Evolutionary conservation across 306 rosid genomes (phyloP).

Genomic region (Rosa persica): DNA sequence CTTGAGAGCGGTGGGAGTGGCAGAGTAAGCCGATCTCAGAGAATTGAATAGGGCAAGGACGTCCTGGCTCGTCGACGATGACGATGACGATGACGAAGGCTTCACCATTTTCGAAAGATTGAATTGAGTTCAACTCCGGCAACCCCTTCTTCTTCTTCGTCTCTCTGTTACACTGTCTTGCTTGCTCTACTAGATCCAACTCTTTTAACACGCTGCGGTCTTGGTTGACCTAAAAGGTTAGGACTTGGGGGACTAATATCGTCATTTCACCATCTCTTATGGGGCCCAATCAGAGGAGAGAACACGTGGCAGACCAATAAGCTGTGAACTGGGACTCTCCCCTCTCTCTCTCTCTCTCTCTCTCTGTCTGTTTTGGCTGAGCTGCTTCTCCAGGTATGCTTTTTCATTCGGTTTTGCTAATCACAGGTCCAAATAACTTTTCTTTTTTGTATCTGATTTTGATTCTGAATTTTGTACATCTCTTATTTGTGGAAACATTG

Average conservation of each 20-base stretch:
- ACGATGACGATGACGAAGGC: not conserved
- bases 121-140: not conserved
- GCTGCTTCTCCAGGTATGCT: not conserved
- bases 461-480: no score
- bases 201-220: not conserved
- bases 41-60: slow-evolving; percentile 63
- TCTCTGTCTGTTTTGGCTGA: not conserved
- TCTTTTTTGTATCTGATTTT: not conserved
- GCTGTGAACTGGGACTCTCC: no score
- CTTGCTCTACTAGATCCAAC: not conserved
- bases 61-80: slow-evolving; percentile 51
- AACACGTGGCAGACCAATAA: not conserved
- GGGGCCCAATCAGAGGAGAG: not conserved
- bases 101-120: slow-evolving; percentile 10
- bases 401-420: not conserved
- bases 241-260: not conserved
- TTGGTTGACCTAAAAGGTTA: not conserved
- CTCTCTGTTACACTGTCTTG: not conserved
- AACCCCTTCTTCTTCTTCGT: not conserved
- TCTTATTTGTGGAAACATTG: no score
- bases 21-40: slow-evolving; percentile 75
- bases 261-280: not conserved
- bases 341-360: no score
- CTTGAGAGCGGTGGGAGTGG: slow-evolving; percentile 76
- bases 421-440: not conserved